Conservation (phyloP, 331 rosid species). For the Rhamnella rubrinervis region DNA sequence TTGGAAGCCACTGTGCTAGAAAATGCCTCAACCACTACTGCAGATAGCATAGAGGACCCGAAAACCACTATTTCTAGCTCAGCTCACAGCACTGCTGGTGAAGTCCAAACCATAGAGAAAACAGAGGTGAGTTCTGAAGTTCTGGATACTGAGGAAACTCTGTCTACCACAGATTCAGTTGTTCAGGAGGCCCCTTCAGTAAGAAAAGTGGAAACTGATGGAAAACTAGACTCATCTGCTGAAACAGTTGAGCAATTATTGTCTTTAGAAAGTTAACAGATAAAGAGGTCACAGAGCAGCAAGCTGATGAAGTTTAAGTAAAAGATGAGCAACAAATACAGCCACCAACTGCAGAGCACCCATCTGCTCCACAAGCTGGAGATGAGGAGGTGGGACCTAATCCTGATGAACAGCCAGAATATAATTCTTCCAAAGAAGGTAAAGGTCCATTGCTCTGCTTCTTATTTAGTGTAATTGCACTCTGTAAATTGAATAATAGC, state of each 20-base stretch:
- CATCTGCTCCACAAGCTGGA: slow-evolving; percentile 36
- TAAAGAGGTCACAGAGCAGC: slow-evolving; percentile 38
- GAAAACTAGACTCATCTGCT: slow-evolving; percentile 30
- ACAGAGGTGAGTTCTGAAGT: slow-evolving; percentile 44
- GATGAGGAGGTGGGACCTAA: slow-evolving; percentile 37
- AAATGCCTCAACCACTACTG: slow-evolving; percentile 32
- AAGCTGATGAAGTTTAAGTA: slow-evolving; percentile 30
- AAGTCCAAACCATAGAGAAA: slow-evolving; percentile 28
- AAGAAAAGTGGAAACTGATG: slow-evolving; percentile 34
- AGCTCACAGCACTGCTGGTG: slow-evolving; percentile 22
- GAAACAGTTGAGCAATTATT: slow-evolving; percentile 28
- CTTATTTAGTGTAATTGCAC: slow-evolving; percentile 7
- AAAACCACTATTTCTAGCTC: slow-evolving; percentile 31
- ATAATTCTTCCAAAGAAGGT: slow-evolving; percentile 33
- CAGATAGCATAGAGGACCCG: slow-evolving; percentile 24
- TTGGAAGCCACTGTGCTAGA: too few species aligned
- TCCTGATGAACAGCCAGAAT: slow-evolving; percentile 33
- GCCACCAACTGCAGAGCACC: slow-evolving; percentile 33
- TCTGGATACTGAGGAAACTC: slow-evolving; percentile 34
- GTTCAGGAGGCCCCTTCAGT: slow-evolving; percentile 33
- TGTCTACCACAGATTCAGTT: slow-evolving; percentile 24
- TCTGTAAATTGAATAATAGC: not conserved
- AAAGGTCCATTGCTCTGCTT: slow-evolving; percentile 40
- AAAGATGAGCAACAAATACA: slow-evolving; percentile 43
- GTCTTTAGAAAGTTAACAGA: slow-evolving; percentile 32